These are phyloP conservation scores for Brasilioporus rufonigricans DNA, from an alignment of 768 basidiomycete genomes.

Conservation along the genomic window DNA sequence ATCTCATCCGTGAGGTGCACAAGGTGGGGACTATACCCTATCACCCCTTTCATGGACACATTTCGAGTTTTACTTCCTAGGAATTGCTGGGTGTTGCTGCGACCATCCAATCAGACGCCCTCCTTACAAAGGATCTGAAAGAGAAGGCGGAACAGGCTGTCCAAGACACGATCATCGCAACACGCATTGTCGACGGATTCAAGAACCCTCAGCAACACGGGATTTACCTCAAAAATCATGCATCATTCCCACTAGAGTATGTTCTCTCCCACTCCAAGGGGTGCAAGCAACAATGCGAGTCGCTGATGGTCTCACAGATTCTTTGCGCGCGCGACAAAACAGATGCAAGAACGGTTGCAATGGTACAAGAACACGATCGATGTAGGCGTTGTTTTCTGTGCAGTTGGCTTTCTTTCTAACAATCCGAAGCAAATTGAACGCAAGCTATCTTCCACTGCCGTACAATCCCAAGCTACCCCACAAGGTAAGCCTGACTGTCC, in stretches of 20 bases:
- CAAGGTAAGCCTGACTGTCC: conserved; percentile 49
- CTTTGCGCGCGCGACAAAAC: conserved; percentile 67
- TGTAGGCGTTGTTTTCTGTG: conserved; percentile 35
- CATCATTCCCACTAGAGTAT: conserved; percentile 80
- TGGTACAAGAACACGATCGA: conserved; percentile 85
- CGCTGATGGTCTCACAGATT: conserved; percentile 43
- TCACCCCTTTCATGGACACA: neutral
- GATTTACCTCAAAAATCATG: conserved; percentile 71
- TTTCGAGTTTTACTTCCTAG: conserved; percentile 35
- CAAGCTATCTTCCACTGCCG: conserved; percentile 66
- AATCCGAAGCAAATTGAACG: conserved; percentile 59
- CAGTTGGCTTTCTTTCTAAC: neutral
- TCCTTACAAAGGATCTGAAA: conserved; percentile 68
- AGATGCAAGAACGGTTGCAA: conserved; percentile 67
- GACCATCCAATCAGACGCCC: conserved; percentile 63
- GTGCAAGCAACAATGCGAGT: neutral
- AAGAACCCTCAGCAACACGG: conserved; percentile 70
- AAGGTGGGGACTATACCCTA: conserved; percentile 44
- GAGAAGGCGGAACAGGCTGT: conserved; percentile 74
- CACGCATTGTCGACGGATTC: conserved; percentile 75
- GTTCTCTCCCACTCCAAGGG: conserved; percentile 23
- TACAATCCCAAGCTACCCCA: conserved; percentile 65
- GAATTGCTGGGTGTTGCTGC: conserved; percentile 63
- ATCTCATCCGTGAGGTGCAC: conserved; percentile 61
- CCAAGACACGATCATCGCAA: conserved; percentile 77